Conservation (phyloP, 192 early-diverging fungal genomes). For the Coemansia sp. region DNA sequence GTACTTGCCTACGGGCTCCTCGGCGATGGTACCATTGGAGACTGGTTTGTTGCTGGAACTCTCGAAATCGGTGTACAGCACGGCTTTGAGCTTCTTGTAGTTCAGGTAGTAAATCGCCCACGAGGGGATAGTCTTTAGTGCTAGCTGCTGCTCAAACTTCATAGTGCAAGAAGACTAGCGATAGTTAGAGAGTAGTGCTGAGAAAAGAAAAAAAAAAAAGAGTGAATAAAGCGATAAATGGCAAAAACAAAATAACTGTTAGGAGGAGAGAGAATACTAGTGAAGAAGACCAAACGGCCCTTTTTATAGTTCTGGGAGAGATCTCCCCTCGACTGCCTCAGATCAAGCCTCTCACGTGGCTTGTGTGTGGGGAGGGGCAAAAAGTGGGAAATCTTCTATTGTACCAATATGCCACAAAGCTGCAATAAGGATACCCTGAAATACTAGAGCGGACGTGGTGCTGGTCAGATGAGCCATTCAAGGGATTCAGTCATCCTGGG, state of each 20-base stretch:
- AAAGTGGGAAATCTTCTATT: background rate
- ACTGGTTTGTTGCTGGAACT: background rate
- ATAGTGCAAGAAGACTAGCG: constrained; percentile 22
- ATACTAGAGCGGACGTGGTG: background rate
- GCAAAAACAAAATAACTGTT: background rate
- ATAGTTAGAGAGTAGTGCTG: background rate
- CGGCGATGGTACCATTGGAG: background rate
- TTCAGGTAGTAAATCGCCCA: constrained; percentile 61
- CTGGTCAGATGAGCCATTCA: background rate
- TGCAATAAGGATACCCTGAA: background rate
- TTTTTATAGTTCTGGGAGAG: background rate
- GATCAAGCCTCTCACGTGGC: constrained; percentile 5
- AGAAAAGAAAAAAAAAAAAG: background rate
- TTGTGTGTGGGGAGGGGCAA: background rate
- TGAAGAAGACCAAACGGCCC: background rate
- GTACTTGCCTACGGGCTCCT: constrained; percentile 1
- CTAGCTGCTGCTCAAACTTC: constrained; percentile 66
- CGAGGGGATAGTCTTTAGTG: constrained; percentile 57
- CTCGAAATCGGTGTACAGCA: constrained; percentile 40
- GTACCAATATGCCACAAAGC: background rate
- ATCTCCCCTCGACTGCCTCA: background rate
- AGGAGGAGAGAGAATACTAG: background rate
- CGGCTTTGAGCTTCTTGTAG: constrained; percentile 59
- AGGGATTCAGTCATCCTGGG: background rate
- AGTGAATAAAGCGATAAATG: background rate